Base-by-base conservation (phyloP, 2,329 filamentous ascomycete species). In the Coniochaeta ligniaria region DNA sequence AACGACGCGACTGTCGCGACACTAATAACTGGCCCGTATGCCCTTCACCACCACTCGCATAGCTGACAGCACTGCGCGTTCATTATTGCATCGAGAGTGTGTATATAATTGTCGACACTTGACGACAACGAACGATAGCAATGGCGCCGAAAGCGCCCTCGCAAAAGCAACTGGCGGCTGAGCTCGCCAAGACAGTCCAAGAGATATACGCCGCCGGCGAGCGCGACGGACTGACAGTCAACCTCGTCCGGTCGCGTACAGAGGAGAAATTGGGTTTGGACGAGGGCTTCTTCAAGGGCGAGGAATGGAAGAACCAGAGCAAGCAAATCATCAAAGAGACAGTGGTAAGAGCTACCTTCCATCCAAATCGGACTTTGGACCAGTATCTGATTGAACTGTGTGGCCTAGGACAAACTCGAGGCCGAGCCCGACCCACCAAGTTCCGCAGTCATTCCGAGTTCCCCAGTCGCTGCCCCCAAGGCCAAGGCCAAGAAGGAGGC, bases 291-390 rank as follows among this genome's bases (percentile, higher is more conserved):
- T 79, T 87, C 57, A 73, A 74, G 16, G 64, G 68, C 1, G 71
- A 64, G 0, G 71, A 79, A 17, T 88, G 85, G 85, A 87, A 87
- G 69, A 69, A 73, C 5, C 80, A 76, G 64, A 87, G 83, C 70
- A 87, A 87, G 66, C 68, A 71, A 1, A 66, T 86, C n/a, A 85
- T 88, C 63, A 80, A 80, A 59, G 72, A 74, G 20, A 74, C 77
- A 56, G 78, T 81, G n/a, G 85, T 87, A 76, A 63, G 81, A 24
- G 33, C 33, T 12, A 22, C 14, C 33, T 33, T 20, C 55, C 14
- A 22, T 41, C 55, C 22, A 41, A 2, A 2, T 14, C n/a, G 24
- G 26, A 11, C 57, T 36, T 33, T n/a, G 26, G 8, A 16, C 14
- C 7, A 22, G 8, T 9, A 35, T 31, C 52, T 16, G 58, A 63